Conservation (phyloP, 805 yeast species). For the Candida peoriensis region DNA sequence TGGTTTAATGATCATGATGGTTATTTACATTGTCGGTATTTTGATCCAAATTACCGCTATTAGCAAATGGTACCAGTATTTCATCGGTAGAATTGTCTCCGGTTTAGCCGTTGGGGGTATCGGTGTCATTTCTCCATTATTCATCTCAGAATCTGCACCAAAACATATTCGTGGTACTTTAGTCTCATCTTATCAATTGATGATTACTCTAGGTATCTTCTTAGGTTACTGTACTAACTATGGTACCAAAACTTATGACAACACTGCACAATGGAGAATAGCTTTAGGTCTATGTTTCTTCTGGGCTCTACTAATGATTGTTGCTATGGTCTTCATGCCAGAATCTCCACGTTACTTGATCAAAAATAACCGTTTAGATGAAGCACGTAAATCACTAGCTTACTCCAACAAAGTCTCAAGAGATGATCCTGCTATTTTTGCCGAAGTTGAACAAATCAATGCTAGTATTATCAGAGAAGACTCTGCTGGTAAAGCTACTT, state of each 20-base stretch:
- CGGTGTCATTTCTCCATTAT: conserved; percentile 71
- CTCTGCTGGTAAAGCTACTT: conserved; percentile 58
- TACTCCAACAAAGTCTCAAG: conserved; percentile 49
- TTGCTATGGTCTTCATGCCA: conserved; percentile 48
- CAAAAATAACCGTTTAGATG: conserved; percentile 50
- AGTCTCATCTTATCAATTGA: conserved; percentile 65
- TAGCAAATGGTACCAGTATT: conserved; percentile 62
- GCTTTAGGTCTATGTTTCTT: conserved; percentile 55
- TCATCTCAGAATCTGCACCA: conserved; percentile 68
- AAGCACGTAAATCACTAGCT: conserved; percentile 56
- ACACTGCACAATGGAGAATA: conserved; percentile 75
- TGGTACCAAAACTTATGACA: conserved; percentile 54
- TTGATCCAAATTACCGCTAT: conserved; percentile 55
- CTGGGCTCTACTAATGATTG: conserved; percentile 36
- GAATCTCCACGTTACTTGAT: conserved; percentile 69
- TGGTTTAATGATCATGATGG: conserved; percentile 57
- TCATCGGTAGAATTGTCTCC: conserved; percentile 62
- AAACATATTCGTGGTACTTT: conserved; percentile 66
- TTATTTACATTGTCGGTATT: conserved; percentile 62
- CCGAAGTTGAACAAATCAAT: conserved; percentile 52
- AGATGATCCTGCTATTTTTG: conserved; percentile 50
- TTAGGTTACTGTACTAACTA: conserved; percentile 70
- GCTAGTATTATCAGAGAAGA: conserved; percentile 59
- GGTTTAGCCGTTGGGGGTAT: conserved; percentile 79
- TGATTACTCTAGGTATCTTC: conserved; percentile 68